Base-by-base conservation (phyloP, 2,329 filamentous ascomycete genomes). In the Pezicula rhizophila region DNA sequence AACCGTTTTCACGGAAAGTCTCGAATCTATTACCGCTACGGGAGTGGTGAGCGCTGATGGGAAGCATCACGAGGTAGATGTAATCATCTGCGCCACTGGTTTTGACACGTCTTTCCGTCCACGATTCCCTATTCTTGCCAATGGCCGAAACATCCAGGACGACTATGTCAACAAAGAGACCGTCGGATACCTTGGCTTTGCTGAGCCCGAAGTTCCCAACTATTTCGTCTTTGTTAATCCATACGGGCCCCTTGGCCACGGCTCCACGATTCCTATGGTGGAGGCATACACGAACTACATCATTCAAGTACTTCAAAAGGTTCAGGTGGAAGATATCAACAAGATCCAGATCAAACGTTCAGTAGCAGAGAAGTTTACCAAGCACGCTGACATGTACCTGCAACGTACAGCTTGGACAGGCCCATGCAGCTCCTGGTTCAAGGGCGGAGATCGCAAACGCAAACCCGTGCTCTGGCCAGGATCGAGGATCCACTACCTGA, bases 61-160 rank as follows among this genome's bases (percentile, higher is more conserved):
- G 3, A 42, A 42, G 11, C 47, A 51, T 35, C 17, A 40, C 3
- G 7, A 74, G 28, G 71, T 78, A 12, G 80, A 83, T 56, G 70
- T 70, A 18, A 18, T 18, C 18, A 18, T 18, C 18, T 18, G 18
- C 18, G 18, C 18, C 18, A 18, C 18, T 3, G 11, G 72, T 83
- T 80, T 79, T 56, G 71, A 80, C 55, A 72, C 72, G 15, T 41
- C 46, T 12, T 47, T 42, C 35, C n/a, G n/a, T 2, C 46, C 46
- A 33, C 15, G 15, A 11, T 47, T 47, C 39, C 46, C 46, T 14
- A 20, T 47, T 8, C 4, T 76, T n/a, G 40, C 20, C 5, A 44
- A 37, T 4, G 38, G 38, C 2, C 18, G 31, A 2, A 45, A 38
- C 20, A 17, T 45, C 26, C n/a, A 44, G 39, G 47, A 49, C 15